These are phyloP conservation scores for Eimeria praecox DNA, from an alignment of 169 alveolate species.

Conservation along the genomic window DNA sequence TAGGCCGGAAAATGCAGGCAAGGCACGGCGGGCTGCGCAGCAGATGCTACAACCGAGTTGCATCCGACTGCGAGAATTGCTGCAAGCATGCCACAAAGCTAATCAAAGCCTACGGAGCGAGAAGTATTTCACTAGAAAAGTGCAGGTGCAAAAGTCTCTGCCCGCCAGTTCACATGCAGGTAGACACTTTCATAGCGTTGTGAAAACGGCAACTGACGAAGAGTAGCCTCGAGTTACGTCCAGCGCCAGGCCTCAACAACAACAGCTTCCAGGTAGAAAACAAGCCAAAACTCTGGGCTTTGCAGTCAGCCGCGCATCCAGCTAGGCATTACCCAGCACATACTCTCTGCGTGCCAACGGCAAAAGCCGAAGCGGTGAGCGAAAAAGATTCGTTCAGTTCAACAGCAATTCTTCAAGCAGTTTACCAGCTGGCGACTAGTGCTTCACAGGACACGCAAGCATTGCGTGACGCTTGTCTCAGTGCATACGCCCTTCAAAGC, in stretches of 20 bases:
- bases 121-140: background rate
- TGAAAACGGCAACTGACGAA: too few species aligned
- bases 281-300: too few species aligned
- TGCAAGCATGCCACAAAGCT: background rate
- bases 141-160: background rate
- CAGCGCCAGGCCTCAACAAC: too few species aligned
- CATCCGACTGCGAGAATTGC: background rate
- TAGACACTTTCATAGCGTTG: background rate
- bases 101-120: background rate
- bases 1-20: too few species aligned
- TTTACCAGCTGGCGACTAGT: background rate
- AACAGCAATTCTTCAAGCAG: background rate
- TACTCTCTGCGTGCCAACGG: background rate
- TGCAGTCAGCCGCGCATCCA: background rate
- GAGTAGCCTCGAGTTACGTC: too few species aligned
- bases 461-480: too few species aligned
- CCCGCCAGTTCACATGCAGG: background rate
- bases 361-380: background rate
- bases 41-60: background rate
- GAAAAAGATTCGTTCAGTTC: background rate
- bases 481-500: background rate
- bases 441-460: background rate
- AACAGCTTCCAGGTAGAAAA: too few species aligned
- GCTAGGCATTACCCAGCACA: background rate
- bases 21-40: background rate